Percentiles rank a stretch among this genome's conserved stretches.
phyloP scores from a whole-genome alignment of 2,329 filamentous ascomycete genomes.

The Aphanoascus verrucosus region DNA sequence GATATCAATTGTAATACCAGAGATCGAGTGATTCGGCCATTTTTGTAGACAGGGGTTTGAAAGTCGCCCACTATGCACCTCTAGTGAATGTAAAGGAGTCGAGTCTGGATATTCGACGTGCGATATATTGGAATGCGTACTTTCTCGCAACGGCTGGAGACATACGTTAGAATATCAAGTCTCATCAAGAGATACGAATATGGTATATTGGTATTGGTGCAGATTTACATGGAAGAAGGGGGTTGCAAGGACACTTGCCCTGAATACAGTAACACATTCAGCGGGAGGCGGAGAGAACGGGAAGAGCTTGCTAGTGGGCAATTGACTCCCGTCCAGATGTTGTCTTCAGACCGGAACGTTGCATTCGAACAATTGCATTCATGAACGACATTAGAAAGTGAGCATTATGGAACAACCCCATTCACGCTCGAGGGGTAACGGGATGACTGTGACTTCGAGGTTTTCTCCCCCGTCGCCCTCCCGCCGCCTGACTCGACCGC shows the following conservation, averaged over 20 bases:
- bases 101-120: background rate
- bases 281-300: background rate
- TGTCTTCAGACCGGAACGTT: background rate
- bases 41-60: background rate
- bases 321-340: background rate
- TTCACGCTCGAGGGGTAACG: background rate
- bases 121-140: background rate
- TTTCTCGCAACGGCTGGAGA: constrained; percentile 1
- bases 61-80: background rate
- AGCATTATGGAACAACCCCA: background rate
- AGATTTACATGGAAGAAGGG: background rate
- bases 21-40: constrained; percentile 1
- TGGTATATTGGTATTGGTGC: background rate
- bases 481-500: background rate
- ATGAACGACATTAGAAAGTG: background rate
- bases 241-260: background rate
- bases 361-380: background rate
- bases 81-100: background rate
- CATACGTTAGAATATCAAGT: background rate
- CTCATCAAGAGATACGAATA: background rate
- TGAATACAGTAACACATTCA: background rate
- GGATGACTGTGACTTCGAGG: background rate
- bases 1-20: background rate
- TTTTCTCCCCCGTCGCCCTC: background rate
- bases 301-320: constrained; percentile 1